These are phyloP conservation scores for Exophiala viscosa DNA, from an alignment of 2,329 filamentous ascomycete species.

Conservation along the genomic window DNA sequence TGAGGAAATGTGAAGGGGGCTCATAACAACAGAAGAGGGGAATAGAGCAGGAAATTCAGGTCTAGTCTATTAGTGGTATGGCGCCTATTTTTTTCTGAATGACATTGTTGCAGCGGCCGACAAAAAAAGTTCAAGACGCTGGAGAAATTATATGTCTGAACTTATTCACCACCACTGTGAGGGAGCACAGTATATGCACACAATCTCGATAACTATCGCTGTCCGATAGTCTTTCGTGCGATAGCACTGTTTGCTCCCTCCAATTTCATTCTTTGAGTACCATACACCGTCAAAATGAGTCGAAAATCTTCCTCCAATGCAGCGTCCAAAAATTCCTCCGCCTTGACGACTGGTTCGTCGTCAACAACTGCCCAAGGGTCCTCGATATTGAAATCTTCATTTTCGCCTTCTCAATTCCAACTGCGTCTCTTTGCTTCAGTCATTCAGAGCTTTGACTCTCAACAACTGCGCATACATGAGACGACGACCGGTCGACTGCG, in stretches of 20 bases:
- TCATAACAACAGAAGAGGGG: no score
- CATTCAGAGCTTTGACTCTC: conserved; percentile 51
- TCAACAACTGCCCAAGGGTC: conserved; percentile 39
- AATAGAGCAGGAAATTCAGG: no score
- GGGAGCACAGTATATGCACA: no score
- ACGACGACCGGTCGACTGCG: conserved; percentile 48
- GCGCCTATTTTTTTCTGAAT: no score
- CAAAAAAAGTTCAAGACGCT: no score
- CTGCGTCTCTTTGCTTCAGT: conserved; percentile 53
- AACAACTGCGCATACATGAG: conserved; percentile 52
- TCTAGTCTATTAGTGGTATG: no score
- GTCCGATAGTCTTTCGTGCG: background rate
- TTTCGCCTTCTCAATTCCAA: conserved; percentile 50
- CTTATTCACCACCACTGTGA: no score
- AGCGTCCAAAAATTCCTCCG: conserved; percentile 44
- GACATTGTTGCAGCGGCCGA: no score
- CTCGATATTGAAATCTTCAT: conserved; percentile 48
- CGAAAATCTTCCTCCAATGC: conserved; percentile 44
- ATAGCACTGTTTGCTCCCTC: conserved; percentile 9
- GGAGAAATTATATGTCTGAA: no score
- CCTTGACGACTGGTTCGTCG: conserved; percentile 37
- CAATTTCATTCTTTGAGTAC: background rate
- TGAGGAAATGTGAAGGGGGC: no score
- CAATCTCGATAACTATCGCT: no score
- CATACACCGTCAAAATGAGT: conserved; percentile 37